These are phyloP conservation scores for Serendipita indica DNA, from an alignment of 768 basidiomycete genomes.

Conservation along the genomic window DNA sequence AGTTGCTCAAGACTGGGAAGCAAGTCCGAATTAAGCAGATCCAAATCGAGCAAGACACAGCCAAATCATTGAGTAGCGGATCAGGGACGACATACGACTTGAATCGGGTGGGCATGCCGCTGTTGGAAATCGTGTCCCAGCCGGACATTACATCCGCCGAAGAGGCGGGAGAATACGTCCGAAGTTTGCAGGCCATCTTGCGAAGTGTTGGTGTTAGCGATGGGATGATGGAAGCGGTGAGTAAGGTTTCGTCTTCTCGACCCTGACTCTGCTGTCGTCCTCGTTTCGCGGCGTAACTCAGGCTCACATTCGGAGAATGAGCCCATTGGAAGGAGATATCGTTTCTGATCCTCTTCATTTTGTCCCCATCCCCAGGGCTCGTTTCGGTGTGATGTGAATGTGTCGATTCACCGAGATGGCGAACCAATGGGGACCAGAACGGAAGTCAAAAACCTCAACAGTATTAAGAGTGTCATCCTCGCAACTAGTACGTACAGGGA, in stretches of 20 bases:
- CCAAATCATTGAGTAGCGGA: constrained; percentile 56
- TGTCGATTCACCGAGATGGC: constrained; percentile 65
- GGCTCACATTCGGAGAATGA: neutral
- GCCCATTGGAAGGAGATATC: neutral
- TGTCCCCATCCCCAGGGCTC: too few relatives aligned
- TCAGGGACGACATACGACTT: constrained; percentile 56
- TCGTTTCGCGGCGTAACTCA: neutral
- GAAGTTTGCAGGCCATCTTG: constrained; percentile 63
- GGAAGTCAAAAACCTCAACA: constrained; percentile 95
- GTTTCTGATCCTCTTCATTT: constrained; percentile 10
- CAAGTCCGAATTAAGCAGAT: constrained; percentile 81
- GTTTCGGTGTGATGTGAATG: constrained; percentile 86
- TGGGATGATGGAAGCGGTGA: constrained; percentile 92
- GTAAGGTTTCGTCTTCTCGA: constrained; percentile 13
- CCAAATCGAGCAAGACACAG: constrained; percentile 91
- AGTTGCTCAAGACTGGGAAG: constrained; percentile 27
- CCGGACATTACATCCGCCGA: constrained; percentile 83
- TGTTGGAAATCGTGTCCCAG: constrained; percentile 93
- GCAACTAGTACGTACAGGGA: constrained; percentile 53
- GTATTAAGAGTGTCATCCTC: constrained; percentile 64
- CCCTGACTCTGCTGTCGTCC: neutral
- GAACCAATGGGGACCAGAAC: constrained; percentile 43
- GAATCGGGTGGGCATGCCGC: constrained; percentile 74
- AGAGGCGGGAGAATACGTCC: constrained; percentile 79
- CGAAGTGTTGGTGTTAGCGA: constrained; percentile 78